phyloP scores from a whole-genome alignment of 2,329 filamentous ascomycete species.

The Aureobasidium sp. region DNA sequence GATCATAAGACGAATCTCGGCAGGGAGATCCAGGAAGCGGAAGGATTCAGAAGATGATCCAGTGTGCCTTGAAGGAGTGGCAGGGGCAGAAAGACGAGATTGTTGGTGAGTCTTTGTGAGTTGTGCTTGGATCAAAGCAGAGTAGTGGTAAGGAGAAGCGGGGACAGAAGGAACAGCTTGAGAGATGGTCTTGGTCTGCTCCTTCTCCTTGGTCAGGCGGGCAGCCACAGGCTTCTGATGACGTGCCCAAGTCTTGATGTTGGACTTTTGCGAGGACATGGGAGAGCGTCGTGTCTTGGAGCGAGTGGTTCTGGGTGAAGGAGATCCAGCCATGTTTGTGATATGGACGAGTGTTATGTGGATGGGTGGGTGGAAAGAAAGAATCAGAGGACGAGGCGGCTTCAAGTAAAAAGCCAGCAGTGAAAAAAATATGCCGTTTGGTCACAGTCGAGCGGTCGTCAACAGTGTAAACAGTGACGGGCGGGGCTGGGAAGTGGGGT shows the following conservation, averaged over 20 bases:
- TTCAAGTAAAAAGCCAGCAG: constrained; percentile 10
- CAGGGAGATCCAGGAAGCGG: constrained; percentile 13
- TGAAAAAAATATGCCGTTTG: constrained; percentile 3
- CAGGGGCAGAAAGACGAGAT: background rate
- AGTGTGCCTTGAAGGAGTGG: background rate
- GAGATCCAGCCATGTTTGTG: constrained; percentile 6
- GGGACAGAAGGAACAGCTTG: background rate
- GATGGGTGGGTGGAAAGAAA: constrained; percentile 9
- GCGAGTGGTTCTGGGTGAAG: constrained; percentile 2
- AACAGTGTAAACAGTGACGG: constrained; percentile 12
- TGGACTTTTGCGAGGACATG: constrained; percentile 3
- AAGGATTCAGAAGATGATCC: background rate
- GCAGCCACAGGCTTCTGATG: constrained; percentile 3
- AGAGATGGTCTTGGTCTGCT: background rate
- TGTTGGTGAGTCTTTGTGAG: constrained; percentile 4
- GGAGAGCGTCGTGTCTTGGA: constrained; percentile 9
- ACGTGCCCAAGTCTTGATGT: constrained; percentile 10
- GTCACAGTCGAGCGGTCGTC: background rate
- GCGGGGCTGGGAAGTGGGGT: constrained; percentile 12
- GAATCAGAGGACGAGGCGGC: constrained; percentile 1
- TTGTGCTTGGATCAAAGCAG: constrained; percentile 8
- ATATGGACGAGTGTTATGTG: background rate
- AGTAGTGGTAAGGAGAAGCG: background rate
- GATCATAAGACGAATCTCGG: constrained; percentile 16
- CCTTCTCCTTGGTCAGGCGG: background rate